phyloP scores from a whole-genome alignment of 2,329 filamentous ascomycete genomes.

The Bipolaris cookei region DNA sequence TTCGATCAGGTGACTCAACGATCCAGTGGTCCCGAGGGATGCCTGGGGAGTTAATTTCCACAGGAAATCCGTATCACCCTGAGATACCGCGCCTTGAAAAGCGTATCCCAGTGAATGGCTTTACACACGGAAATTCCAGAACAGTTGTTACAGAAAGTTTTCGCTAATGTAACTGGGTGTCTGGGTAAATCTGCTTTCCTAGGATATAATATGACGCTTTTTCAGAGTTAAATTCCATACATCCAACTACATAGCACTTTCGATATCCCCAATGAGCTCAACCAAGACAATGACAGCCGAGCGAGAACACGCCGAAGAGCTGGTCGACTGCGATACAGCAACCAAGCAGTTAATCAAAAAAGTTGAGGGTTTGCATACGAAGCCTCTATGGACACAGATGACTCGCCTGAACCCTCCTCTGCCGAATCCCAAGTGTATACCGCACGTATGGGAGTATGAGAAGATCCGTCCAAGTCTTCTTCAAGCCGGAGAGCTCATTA shows the following conservation, averaged over 20 bases:
- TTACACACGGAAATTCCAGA: neutral
- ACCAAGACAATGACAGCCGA: neutral
- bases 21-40: neutral
- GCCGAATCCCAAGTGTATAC: conserved; percentile 54
- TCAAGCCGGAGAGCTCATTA: conserved; percentile 46
- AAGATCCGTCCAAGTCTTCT: conserved; percentile 46
- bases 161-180: neutral
- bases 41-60: neutral
- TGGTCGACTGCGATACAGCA: conserved; percentile 2
- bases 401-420: conserved; percentile 54
- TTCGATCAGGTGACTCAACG: neutral
- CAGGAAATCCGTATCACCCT: neutral
- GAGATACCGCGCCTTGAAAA: neutral
- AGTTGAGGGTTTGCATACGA: conserved; percentile 4
- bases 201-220: neutral
- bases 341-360: neutral
- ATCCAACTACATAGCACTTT: neutral
- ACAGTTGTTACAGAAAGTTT: neutral
- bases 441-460: conserved; percentile 50
- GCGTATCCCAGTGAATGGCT: neutral
- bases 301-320: conserved; percentile 22
- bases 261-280: neutral
- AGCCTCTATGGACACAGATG: conserved; percentile 60
- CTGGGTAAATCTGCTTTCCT: neutral
- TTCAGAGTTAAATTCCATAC: neutral